Evolutionary conservation across 1,284 basidiomycete species (phyloP), one percentile per base, ranked within the genome.

Genomic region (Mrakiaceae sp.): DNA sequence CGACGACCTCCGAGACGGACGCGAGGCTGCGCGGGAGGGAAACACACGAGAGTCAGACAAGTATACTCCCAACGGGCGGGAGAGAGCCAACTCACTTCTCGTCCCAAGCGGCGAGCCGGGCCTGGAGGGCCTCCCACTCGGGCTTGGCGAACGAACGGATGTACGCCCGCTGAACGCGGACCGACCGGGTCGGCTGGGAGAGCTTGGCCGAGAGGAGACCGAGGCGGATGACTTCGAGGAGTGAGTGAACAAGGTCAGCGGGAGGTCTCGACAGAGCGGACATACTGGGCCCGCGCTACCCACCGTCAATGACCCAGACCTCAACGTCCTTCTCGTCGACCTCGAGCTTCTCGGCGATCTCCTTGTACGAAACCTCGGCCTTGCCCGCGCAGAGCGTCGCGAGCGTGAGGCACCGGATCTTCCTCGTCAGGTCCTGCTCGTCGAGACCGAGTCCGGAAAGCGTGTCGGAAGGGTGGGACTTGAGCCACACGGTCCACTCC

Each of bases 251-350:
- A 61, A 48, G 44, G 63, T 12, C 64, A 46, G 27, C 27, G 27
- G 27, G 42, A 9, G 50, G 12, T 42, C 16, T 49, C 58, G 49
- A n/a, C 58, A 27, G 16, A 2, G 16, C 1, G 42, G 46, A 49
- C 9, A 12, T 9, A 48, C 10, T 10, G 39, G 4, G 9, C 12
- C 11, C 49, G 40, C 52, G 66, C 46, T 16, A 73, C 80, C 64
- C 73, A 92, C 91, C 87, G 75, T 95, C 91, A 71, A 95, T 95
- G 60, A 87, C 86, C 90, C 90, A 95, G 71, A 83, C 85, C 75
- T 96, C 93, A 43, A 96, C 90, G 66, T 90, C 81, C 44, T 81
- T 78, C 40, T 77, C 71, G 50, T 85, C 81, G 10, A 94, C 82
- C 67, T 86, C 81, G 55, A 95, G 77, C 7, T 83, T 80, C 11